Conservation (phyloP, 1,284 basidiomycete genomes). For the Schizophyllum commune region DNA sequence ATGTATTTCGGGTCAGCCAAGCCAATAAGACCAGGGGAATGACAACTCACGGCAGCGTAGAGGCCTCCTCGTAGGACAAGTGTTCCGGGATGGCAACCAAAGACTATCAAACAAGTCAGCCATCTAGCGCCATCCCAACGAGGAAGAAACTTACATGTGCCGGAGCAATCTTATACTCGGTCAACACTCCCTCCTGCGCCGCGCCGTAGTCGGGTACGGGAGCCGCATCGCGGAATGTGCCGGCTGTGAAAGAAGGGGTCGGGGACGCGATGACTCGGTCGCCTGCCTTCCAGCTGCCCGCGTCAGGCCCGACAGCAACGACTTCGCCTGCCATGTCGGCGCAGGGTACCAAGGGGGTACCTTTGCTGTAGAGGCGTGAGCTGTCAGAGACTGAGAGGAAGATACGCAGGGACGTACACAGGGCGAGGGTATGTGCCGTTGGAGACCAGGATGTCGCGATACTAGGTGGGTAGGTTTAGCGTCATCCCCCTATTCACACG, state of each 20-base stretch:
- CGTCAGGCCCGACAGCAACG: slow-evolving; percentile 37
- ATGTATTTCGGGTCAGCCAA: not conserved
- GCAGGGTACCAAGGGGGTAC: slow-evolving; percentile 36
- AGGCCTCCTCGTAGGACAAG: slow-evolving; percentile 43
- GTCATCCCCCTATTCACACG: not conserved
- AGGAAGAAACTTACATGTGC: slow-evolving; percentile 27
- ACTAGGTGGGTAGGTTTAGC: slow-evolving; percentile 17
- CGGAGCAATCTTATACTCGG: slow-evolving; percentile 42
- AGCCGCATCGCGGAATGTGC: slow-evolving; percentile 8
- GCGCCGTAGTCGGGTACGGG: slow-evolving; percentile 31
- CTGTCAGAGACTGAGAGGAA: not conserved
- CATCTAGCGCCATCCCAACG: not conserved
- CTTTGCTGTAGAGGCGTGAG: slow-evolving; percentile 7
- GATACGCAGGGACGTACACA: not conserved
- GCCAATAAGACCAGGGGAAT: not conserved
- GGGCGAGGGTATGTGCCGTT: slow-evolving; percentile 23
- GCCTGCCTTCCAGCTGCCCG: slow-evolving; percentile 42
- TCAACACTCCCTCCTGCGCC: slow-evolving; percentile 44
- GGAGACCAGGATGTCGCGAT: slow-evolving; percentile 32
- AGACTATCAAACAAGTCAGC: slow-evolving; percentile 16
- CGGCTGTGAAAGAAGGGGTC: slow-evolving; percentile 31
- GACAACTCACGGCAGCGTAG: slow-evolving; percentile 33
- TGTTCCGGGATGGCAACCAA: slow-evolving; percentile 38
- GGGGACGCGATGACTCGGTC: slow-evolving; percentile 50
- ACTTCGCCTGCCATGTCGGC: slow-evolving; percentile 62